Evolutionary conservation across 2,329 filamentous ascomycete species (phyloP), one percentile per base, ranked within the genome.

Genomic region (Fusarium sp.): DNA sequence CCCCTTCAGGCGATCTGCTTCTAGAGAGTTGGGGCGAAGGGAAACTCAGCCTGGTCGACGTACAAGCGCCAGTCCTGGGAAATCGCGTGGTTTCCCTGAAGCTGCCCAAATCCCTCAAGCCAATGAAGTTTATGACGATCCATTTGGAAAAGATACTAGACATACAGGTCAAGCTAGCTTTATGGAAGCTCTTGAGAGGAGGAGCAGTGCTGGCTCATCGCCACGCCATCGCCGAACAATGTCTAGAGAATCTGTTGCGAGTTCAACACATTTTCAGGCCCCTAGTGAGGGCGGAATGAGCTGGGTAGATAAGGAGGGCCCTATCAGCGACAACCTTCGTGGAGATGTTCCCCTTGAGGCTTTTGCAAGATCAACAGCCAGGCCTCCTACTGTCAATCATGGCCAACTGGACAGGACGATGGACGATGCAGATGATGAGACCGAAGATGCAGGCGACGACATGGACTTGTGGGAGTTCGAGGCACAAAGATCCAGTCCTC

Each of bases 381-480:
- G 48, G 29, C 47, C 36, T 18, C 21, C 35, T 8, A 27, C 68
- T 7, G 20, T 50, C 6, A 40, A 62, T 17, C 55, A 57, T 15
- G 53, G 43, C 3, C 70, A 66, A 35, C 20, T 61, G 6, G 66
- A 75, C 37, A 66, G 58, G 15, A 31, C 49, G 8, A 64, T 29
- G 1, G 65, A 70, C 39, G 68, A 72, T 15, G 64, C 55, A 35
- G 64, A 66, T 18, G 69, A 71, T 11, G 52, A 46, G 27, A 37
- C 66, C 6, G 65, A 72, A 46, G 72, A 68, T 20, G 53, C 49
- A 9, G 79, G 80, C 25, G 82, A 83, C n/a, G 81, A 82, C 5
- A 83, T 82, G 13, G 78, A 88, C 65, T 80, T 89, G 13, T 89
- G 86, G 86, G 86, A 85, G 31, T 71, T 87, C 23, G 87, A 88